Conservation (phyloP, 495 filamentous ascomycete genomes). For the Podospora sp. region DNA sequence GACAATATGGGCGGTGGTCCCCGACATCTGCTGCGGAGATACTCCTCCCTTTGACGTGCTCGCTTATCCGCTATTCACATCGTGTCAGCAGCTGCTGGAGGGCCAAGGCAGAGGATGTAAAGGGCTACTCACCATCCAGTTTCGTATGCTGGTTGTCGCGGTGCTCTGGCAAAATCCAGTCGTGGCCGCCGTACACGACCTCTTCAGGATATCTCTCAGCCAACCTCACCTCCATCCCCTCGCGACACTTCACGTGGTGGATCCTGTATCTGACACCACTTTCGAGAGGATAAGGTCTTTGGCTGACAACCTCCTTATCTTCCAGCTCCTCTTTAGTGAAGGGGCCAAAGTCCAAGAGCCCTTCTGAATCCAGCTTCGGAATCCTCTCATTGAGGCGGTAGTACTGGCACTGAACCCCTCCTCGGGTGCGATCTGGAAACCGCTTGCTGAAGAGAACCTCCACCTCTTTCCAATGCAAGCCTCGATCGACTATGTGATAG, state of each 20-base stretch:
- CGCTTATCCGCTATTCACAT: neutral
- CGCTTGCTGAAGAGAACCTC: conserved; percentile 30
- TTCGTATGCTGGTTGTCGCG: neutral
- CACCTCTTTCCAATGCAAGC: conserved; percentile 36
- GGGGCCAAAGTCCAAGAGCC: conserved; percentile 31
- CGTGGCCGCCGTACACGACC: neutral
- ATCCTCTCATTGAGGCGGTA: conserved; percentile 43
- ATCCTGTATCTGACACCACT: neutral
- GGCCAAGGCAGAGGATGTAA: neutral
- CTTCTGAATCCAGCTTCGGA: conserved; percentile 23
- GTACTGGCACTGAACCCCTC: conserved; percentile 40
- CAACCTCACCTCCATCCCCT: neutral
- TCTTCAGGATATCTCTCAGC: neutral
- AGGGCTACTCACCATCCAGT: neutral
- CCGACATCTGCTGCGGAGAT: too few relatives aligned
- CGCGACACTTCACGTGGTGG: neutral
- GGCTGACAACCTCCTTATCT: neutral
- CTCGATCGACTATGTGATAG: conserved; percentile 41
- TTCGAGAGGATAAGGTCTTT: neutral
- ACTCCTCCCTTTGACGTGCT: neutral
- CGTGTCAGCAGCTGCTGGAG: neutral
- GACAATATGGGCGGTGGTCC: too few relatives aligned
- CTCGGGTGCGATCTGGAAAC: conserved; percentile 32
- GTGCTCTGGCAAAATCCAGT: neutral
- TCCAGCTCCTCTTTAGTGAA: conserved; percentile 3